A percentile compares a stretch with the other conserved stretches of the same genome.
These are phyloP conservation scores for Fusarium chaquense DNA, from an alignment of 2,329 filamentous ascomycete species.

Conservation along the genomic window DNA sequence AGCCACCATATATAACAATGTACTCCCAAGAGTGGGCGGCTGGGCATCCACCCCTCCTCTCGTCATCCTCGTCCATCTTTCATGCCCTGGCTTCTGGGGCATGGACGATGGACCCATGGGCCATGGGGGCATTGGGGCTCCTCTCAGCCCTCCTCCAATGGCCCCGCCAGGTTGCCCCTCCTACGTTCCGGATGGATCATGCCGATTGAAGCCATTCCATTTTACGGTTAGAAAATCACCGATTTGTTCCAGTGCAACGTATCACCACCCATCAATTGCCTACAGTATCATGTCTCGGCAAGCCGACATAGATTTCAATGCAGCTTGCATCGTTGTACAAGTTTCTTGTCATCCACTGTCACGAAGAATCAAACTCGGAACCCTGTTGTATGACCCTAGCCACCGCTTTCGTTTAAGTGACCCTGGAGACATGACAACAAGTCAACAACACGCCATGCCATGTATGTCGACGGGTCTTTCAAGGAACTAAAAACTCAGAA, in stretches of 20 bases:
- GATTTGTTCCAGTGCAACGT: conserved; percentile 34
- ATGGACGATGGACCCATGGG: not conserved
- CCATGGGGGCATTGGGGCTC: not conserved
- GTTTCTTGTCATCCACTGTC: not conserved
- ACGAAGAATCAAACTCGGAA: not conserved
- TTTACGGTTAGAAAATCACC: conserved; percentile 30
- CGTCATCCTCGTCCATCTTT: conserved; percentile 13
- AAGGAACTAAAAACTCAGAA: not conserved
- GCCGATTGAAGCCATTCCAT: conserved; percentile 26
- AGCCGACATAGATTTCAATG: conserved; percentile 18
- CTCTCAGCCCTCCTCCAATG: conserved; percentile 10
- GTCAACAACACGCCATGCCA: not conserved
- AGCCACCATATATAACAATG: not conserved
- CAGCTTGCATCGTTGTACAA: conserved; percentile 22
- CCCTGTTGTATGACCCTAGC: not conserved
- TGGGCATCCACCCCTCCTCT: conserved; percentile 36
- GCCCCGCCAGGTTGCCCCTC: conserved; percentile 48
- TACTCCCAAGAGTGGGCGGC: conserved; percentile 22
- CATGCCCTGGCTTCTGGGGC: not conserved
- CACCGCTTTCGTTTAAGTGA: conserved; percentile 13
- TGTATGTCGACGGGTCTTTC: not conserved
- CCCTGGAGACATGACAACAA: not conserved
- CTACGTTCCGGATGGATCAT: conserved; percentile 40
- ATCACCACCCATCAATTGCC: conserved; percentile 7
- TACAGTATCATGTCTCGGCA: conserved; percentile 24